phyloP scores from a whole-genome alignment of 2,329 filamentous ascomycete genomes.

The Fusarium ramigenum region DNA sequence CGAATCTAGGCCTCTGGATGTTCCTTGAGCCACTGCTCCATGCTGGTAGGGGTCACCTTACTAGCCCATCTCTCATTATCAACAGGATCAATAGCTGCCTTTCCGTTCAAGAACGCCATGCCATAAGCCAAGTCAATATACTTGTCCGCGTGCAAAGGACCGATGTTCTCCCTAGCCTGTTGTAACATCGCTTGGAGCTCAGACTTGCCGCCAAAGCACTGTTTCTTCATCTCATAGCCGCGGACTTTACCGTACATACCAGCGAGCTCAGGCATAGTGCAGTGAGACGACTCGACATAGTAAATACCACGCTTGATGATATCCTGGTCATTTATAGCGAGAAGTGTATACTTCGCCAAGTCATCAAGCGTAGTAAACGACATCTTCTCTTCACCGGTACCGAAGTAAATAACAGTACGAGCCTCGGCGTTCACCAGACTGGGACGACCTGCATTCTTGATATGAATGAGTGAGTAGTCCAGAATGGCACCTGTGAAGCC shows the following conservation, averaged over 20 bases:
- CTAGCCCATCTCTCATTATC: neutral
- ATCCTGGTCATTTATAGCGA: neutral
- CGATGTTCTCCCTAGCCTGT: neutral
- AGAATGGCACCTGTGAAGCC: neutral
- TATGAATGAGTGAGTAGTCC: constrained; percentile 3
- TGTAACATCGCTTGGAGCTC: neutral
- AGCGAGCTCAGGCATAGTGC: neutral
- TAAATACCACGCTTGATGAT: neutral
- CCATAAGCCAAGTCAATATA: constrained; percentile 9
- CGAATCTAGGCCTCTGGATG: neutral
- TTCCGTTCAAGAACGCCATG: neutral
- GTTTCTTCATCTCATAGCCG: neutral
- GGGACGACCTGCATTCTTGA: neutral
- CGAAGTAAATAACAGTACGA: neutral
- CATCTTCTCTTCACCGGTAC: neutral
- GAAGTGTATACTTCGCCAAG: neutral
- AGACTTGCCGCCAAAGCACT: neutral
- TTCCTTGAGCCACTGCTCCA: neutral
- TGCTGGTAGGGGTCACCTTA: neutral
- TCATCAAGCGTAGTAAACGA: constrained; percentile 1
- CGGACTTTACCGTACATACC: neutral
- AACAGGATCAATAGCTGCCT: neutral
- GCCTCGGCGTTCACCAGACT: neutral
- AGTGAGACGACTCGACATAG: neutral
- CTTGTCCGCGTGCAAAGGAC: neutral